Percentiles rank a stretch among this genome's conserved stretches.
phyloP scores from a whole-genome alignment of 352 stramenopile species.

The Thraustotheca clavata region DNA sequence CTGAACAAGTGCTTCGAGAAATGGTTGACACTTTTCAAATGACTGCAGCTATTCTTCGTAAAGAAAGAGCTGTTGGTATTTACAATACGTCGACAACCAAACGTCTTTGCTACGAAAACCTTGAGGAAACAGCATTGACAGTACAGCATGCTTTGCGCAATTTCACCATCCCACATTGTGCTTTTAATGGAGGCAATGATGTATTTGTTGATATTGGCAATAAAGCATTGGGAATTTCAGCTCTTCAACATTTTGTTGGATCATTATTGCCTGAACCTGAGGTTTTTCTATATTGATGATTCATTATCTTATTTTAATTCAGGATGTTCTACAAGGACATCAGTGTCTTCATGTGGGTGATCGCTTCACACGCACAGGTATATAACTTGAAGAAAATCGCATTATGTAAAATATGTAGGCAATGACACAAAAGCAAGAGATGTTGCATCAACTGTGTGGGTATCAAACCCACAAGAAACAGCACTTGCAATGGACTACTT shows the following conservation, averaged over 20 bases:
- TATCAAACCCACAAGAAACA: conserved; percentile 92
- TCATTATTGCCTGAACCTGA: conserved; percentile 67
- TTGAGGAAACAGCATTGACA: conserved; percentile 92
- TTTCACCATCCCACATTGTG: conserved; percentile 86
- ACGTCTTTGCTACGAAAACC: conserved; percentile 81
- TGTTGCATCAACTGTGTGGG: conserved; percentile 91
- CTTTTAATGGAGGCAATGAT: conserved; percentile 95
- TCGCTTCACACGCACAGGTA: conserved; percentile 69
- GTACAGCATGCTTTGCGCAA: conserved; percentile 83
- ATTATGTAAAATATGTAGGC: conserved; percentile 32
- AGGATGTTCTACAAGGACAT: conserved; percentile 27
- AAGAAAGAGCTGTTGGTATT: conserved; percentile 90
- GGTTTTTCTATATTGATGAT: conserved; percentile 14
- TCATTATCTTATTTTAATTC: not conserved
- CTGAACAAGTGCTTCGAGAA: conserved; percentile 55
- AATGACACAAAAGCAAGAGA: conserved; percentile 92
- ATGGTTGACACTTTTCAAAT: conserved; percentile 79
- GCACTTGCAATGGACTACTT: too few species aligned
- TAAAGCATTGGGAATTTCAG: conserved; percentile 90
- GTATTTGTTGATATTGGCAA: conserved; percentile 96
- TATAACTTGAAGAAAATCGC: not conserved
- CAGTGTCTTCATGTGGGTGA: conserved; percentile 95
- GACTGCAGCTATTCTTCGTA: conserved; percentile 80
- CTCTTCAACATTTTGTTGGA: conserved; percentile 83
- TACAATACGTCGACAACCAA: conserved; percentile 74